Base-by-base conservation (phyloP, 176 grass and related monocot species). In the Juncus effusus region DNA sequence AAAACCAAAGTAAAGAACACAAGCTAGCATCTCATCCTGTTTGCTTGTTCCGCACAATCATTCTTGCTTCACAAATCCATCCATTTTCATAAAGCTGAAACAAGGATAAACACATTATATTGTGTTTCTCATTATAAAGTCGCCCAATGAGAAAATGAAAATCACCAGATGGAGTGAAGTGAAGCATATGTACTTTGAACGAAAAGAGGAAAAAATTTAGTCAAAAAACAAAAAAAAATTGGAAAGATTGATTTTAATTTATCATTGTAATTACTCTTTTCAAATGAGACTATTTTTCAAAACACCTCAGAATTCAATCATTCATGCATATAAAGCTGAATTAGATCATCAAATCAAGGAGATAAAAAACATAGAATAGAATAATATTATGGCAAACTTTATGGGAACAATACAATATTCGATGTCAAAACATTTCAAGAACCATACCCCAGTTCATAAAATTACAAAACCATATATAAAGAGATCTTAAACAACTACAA, bases 401-500 rank as follows among this genome's bases (percentile, higher is more conserved):
- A 56, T 58, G 53, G 38, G 42, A 45, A 38, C 16, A 72, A 58
- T 3, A 59, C 52, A 72, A 71, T 5, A 72, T 28, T 15, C 55
- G 57, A 58, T 59, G 53, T 60, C 39, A 59, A 28, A 59, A 44
- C 54, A 47, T 42, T 72, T 41, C 11, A 12, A 45, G 42, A 59
- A 72, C 15, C 39, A 72, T 35, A 53, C 55, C n/a, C 15, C 55
- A 28, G 52, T 57, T 59, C 38, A 72, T 60, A 37, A 72, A 66
- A 16, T 64, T 58, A 42, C 51, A 76, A 66, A 45, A 66, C 0
- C 61, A 76, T 65, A 58, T 65, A 66, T 59, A 57, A 42, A 51
- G 56, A 52, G 60, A 66, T 65, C 44, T 64, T 41, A 75, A 64
- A 56, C 54, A 58, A 56, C 69, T 72, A 58, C 38, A 72, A 59